Percentiles rank a stretch among this genome's conserved stretches.
Evolutionary conservation across 169 alveolate species (phyloP).

Genomic region (Plasmodium malariae): DNA sequence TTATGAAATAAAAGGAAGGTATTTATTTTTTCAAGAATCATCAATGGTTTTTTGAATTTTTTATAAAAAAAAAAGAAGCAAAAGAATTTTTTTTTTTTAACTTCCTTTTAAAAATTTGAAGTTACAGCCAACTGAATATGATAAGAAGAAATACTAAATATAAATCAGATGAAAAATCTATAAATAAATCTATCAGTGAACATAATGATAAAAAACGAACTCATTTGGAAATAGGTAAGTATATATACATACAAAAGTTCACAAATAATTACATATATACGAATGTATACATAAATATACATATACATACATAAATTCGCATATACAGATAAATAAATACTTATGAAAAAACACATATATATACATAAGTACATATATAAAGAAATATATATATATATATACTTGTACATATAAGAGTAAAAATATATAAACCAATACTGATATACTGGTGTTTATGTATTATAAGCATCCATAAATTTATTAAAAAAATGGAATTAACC

Average conservation of each 20-base stretch:
- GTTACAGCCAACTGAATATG: slow-evolving; percentile 26
- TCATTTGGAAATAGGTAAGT: slow-evolving; percentile 53
- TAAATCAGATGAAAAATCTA: slow-evolving; percentile 43
- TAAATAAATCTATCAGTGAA: slow-evolving; percentile 31
- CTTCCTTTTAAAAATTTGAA: slow-evolving; percentile 27
- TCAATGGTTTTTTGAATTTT: neutral
- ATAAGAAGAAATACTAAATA: slow-evolving; percentile 40
- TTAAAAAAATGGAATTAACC: no score
- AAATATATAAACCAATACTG: no score
- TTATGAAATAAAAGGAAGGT: slow-evolving; percentile 4
- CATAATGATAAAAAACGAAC: slow-evolving; percentile 58
- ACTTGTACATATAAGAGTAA: no score
- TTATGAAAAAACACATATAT: no score
- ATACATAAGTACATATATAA: no score
- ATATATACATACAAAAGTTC: no score
- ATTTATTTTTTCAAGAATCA: neutral
- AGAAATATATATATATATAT: no score
- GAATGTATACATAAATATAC: slow-evolving; percentile 17
- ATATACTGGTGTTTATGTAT: no score
- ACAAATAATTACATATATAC: no score
- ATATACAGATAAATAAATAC: no score
- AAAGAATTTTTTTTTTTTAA: neutral
- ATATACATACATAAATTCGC: neutral
- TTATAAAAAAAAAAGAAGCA: neutral
- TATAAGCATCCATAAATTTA: no score